These are phyloP conservation scores for Moniliella sp. DNA, from an alignment of 1,284 basidiomycete species.

Conservation along the genomic window DNA sequence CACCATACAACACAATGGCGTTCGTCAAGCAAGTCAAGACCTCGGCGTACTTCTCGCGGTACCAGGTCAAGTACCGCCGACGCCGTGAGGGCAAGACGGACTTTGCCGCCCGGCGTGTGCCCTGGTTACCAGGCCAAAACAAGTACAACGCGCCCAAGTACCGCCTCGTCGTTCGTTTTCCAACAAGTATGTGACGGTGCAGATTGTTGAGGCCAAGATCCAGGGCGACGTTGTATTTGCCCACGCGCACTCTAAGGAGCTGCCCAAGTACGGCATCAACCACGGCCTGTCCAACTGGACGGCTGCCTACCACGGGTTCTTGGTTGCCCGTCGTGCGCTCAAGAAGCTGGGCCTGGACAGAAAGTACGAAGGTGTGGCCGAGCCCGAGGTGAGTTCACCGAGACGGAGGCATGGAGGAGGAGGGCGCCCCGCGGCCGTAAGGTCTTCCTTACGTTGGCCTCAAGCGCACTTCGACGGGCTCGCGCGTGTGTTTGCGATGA, in stretches of 20 bases:
- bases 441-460: slow-evolving; percentile 90
- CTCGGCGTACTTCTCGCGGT: slow-evolving; percentile 79
- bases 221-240: slow-evolving; percentile 85
- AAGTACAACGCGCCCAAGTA: slow-evolving; percentile 98
- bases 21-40: slow-evolving; percentile 42
- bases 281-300: slow-evolving; percentile 98
- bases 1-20: too few species aligned
- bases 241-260: slow-evolving; percentile 51
- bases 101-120: slow-evolving; percentile 90
- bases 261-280: slow-evolving; percentile 85
- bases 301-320: slow-evolving; percentile 89
- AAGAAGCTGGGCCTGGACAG: slow-evolving; percentile 87
- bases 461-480: slow-evolving; percentile 89
- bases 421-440: slow-evolving; percentile 95
- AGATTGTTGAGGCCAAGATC: slow-evolving; percentile 88
- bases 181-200: slow-evolving; percentile 30
- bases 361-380: slow-evolving; percentile 87
- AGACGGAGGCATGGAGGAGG: slow-evolving; percentile 68
- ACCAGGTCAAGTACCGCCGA: slow-evolving; percentile 56
- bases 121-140: slow-evolving; percentile 95
- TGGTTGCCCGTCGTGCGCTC: slow-evolving; percentile 79
- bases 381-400: slow-evolving; percentile 68
- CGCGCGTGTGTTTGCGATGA: slow-evolving; percentile 93
- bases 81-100: slow-evolving; percentile 79
- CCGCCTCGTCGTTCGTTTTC: slow-evolving; percentile 76